These are phyloP conservation scores for Boletus rubroflammeus DNA, from an alignment of 768 basidiomycete species.

Conservation along the genomic window DNA sequence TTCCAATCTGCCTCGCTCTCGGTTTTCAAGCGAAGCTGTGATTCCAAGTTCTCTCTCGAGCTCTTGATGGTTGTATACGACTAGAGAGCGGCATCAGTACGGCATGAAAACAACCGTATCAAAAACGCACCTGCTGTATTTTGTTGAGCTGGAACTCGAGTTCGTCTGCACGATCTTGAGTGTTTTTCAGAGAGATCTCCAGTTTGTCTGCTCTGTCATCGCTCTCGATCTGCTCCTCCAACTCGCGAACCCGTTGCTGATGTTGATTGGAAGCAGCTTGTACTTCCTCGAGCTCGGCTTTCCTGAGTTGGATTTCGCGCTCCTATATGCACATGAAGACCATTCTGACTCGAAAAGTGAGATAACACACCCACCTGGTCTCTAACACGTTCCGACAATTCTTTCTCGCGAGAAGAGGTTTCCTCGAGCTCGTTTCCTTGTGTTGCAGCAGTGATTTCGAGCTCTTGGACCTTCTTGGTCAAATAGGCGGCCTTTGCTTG, in stretches of 20 bases:
- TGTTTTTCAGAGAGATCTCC: conserved; percentile 69
- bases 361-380: conserved; percentile 30
- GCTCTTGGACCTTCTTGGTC: conserved; percentile 38
- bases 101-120: not conserved
- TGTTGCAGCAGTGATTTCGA: conserved; percentile 39
- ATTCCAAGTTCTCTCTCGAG: conserved; percentile 57
- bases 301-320: conserved; percentile 67
- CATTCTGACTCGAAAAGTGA: not conserved
- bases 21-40: conserved; percentile 39
- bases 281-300: conserved; percentile 48
- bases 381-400: conserved; percentile 34
- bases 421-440: conserved; percentile 41
- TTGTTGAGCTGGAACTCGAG: conserved; percentile 80
- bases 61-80: conserved; percentile 52
- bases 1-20: conserved; percentile 48
- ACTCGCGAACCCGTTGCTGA: conserved; percentile 58
- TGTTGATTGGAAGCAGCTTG: conserved; percentile 52
- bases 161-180: conserved; percentile 78
- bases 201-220: conserved; percentile 78
- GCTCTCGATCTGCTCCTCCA: conserved; percentile 79
- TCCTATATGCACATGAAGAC: conserved; percentile 43
- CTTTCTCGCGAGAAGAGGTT: conserved; percentile 46
- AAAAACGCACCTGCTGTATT: conserved; percentile 60
- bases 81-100: conserved; percentile 34
- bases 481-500: conserved; percentile 38